Base-by-base conservation (phyloP, 1,284 basidiomycete species). In the Pseudozyma hubeiensis region DNA sequence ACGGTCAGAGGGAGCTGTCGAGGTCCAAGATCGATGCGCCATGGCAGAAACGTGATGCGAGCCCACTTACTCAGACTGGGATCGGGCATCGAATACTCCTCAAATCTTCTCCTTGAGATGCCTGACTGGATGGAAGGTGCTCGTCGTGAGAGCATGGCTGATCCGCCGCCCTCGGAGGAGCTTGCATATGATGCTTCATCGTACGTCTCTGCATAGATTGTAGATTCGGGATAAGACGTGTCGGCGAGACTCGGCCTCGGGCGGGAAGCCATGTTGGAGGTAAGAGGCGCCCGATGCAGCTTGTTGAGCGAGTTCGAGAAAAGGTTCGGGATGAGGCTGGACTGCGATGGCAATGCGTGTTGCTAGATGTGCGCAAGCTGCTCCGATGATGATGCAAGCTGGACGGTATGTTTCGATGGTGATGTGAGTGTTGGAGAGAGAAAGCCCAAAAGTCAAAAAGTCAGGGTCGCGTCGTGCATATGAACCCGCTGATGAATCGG, bases 131-230 rank as follows among this genome's bases (percentile, higher is more conserved):
- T 64, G 13, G 70, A 73, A 0, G 70, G 70, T 7, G 70, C 70
- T 34, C 70, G 60, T 24, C 70, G 64, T 1, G 70, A 73, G 8
- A 73, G 70, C 70, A 73, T 73, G 17, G 70, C 70, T 2, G 70
- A 73, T 33, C 64, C 70, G 8, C 70, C 70, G 9, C 70, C 70
- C 33, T 73, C 70, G 35, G 70, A 73, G 7, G 70, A 73, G 51
- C 70, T 73, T n/a, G 70, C 70, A 37, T 67, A 67, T 1, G 70
- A 73, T 24, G 51, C 51, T 29, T 68, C 65, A 34, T 74, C 66
- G 55, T 64, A 64, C 3, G 57, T 67, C 44, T 69, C 71, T n/a
- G 65, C 65, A 30, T 69, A 70, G 19, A 58, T 53, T n/a, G 54
- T 48, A 9, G 67, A 70, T 29, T 69, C 66, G 10, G 66, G 56